Percentiles rank a stretch among this genome's conserved stretches.
phyloP scores from a whole-genome alignment of 495 filamentous ascomycete genomes.

The Talaromyces borbonicus region DNA sequence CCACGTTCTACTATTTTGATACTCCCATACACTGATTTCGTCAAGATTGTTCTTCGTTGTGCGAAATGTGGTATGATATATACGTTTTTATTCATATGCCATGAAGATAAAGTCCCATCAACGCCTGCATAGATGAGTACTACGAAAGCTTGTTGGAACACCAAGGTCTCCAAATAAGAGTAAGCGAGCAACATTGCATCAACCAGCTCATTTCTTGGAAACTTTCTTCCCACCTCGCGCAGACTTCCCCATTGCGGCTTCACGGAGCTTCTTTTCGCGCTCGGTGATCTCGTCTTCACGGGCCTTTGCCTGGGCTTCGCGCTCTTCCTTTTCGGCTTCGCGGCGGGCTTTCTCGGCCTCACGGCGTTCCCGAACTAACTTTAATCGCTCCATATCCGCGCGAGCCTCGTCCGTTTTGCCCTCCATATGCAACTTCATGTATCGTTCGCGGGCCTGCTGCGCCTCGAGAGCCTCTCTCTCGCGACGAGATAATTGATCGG shows the following conservation, averaged over 20 bases:
- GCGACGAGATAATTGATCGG: constrained; percentile 57
- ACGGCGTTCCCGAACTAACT: constrained; percentile 70
- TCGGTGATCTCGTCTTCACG: constrained; percentile 22
- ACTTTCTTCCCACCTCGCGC: constrained; percentile 29
- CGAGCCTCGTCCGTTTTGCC: constrained; percentile 96
- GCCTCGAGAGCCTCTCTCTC: constrained; percentile 88
- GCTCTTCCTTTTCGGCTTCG: constrained; percentile 72
- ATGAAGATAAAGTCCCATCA: too few relatives aligned
- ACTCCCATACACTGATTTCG: too few relatives aligned
- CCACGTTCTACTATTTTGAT: too few relatives aligned
- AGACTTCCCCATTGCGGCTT: constrained; percentile 21
- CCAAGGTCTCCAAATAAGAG: not conserved
- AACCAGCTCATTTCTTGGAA: constrained; percentile 17
- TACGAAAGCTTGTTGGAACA: too few relatives aligned
- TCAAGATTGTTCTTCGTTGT: too few relatives aligned
- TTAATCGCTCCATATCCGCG: constrained; percentile 79
- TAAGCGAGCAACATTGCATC: not conserved
- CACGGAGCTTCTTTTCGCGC: constrained; percentile 26
- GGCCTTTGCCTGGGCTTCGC: constrained; percentile 47
- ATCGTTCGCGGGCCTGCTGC: constrained; percentile 77
- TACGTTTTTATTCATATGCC: too few relatives aligned
- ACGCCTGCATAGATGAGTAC: too few relatives aligned
- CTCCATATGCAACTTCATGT: constrained; percentile 87
- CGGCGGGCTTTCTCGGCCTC: constrained; percentile 75
- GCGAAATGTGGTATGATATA: too few relatives aligned